Conservation (phyloP, 176 grass and related monocot genomes). For the Oryza longistaminata region DNA sequence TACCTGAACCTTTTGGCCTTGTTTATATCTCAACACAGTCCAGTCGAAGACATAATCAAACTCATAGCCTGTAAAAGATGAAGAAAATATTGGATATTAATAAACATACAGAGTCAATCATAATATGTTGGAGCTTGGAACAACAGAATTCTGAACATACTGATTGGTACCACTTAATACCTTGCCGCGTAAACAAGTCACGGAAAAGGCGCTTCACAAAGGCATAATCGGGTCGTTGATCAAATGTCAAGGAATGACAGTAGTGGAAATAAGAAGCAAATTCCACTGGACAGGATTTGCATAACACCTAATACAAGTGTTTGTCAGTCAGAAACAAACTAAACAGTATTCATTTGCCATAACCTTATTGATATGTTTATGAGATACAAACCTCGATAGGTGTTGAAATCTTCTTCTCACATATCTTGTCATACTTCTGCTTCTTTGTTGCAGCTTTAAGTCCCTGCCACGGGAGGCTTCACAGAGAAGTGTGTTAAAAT, state of each 20-base stretch:
- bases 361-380: slow-evolving; percentile 24
- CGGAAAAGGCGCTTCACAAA: slow-evolving; percentile 89
- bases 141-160: background rate
- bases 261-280: slow-evolving; percentile 98
- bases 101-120: slow-evolving; percentile 12
- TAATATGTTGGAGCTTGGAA: slow-evolving; percentile 9
- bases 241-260: slow-evolving; percentile 91
- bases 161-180: slow-evolving; percentile 40
- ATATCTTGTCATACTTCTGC: slow-evolving; percentile 96
- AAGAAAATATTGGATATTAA: slow-evolving; percentile 33
- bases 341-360: background rate
- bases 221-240: slow-evolving; percentile 94
- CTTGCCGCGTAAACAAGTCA: slow-evolving; percentile 79
- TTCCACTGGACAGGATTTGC: slow-evolving; percentile 84
- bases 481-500: slow-evolving; percentile 32
- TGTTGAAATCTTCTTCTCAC: slow-evolving; percentile 89
- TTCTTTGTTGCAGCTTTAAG: slow-evolving; percentile 95
- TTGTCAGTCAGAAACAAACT: slow-evolving; percentile 22
- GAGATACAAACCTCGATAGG: slow-evolving; percentile 71
- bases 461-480: slow-evolving; percentile 96
- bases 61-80: slow-evolving; percentile 66
- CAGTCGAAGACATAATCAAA: slow-evolving; percentile 98
- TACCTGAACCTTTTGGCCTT: slow-evolving; percentile 64
- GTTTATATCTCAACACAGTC: slow-evolving; percentile 87
- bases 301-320: slow-evolving; percentile 65